Conservation (phyloP, 768 basidiomycete genomes). For the Tricholomella constricta region DNA sequence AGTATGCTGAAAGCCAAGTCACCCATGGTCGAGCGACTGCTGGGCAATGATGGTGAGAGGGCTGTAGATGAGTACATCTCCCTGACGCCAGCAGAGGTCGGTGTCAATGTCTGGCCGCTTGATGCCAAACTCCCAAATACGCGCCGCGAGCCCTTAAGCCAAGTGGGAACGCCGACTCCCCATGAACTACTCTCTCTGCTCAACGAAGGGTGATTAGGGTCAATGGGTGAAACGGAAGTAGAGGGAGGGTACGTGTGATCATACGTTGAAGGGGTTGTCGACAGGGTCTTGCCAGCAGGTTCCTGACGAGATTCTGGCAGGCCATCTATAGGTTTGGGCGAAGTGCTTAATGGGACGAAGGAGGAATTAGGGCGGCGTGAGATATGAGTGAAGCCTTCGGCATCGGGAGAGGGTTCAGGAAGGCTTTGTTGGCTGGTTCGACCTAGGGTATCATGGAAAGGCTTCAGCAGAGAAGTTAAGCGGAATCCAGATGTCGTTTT, state of each 20-base stretch:
- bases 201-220: slow-evolving; percentile 49
- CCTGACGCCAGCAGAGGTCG: slow-evolving; percentile 43
- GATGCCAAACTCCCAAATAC: slow-evolving; percentile 35
- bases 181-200: slow-evolving; percentile 56
- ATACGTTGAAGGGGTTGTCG: slow-evolving; percentile 26
- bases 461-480: slow-evolving; percentile 64
- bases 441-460: slow-evolving; percentile 57
- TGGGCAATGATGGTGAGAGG: slow-evolving; percentile 28
- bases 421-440: slow-evolving; percentile 24
- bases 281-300: slow-evolving; percentile 16
- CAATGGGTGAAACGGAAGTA: slow-evolving; percentile 48
- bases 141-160: slow-evolving; percentile 58
- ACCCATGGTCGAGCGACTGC: slow-evolving; percentile 41
- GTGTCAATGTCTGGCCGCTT: slow-evolving; percentile 26
- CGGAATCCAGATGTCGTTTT: slow-evolving; percentile 55
- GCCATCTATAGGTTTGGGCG: slow-evolving; percentile 30
- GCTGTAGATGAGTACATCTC: slow-evolving; percentile 59
- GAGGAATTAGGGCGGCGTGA: slow-evolving; percentile 55
- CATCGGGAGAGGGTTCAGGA: slow-evolving; percentile 35
- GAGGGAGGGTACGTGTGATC: slow-evolving; percentile 85
- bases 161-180: slow-evolving; percentile 71
- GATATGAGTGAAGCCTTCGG: slow-evolving; percentile 76
- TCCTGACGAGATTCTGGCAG: slow-evolving; percentile 12
- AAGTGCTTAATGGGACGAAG: slow-evolving; percentile 62
- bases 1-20: slow-evolving; percentile 82